Percentiles rank a stretch among this genome's conserved stretches.
These are phyloP conservation scores for thale cress (Arabidopsis thaliana) DNA, from an alignment of 345 rosid species.

Conservation along the genomic window DNA sequence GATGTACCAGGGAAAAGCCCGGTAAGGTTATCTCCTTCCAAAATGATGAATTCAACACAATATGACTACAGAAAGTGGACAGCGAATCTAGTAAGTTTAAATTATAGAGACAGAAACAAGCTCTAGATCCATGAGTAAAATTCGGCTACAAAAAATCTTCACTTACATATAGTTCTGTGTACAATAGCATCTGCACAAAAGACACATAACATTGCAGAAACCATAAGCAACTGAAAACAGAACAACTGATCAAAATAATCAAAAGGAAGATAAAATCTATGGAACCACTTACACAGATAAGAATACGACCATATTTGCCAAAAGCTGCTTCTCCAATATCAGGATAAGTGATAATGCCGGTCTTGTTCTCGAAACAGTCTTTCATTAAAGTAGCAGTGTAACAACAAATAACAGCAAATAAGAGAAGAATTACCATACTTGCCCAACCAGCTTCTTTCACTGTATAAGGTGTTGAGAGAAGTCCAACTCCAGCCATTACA, in stretches of 20 bases:
- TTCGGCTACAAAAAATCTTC: neutral
- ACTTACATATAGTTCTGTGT: constrained; percentile 85
- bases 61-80: constrained; percentile 62
- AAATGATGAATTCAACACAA: constrained; percentile 86
- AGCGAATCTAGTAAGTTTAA: constrained; percentile 22
- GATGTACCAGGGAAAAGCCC: constrained; percentile 83
- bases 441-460: constrained; percentile 86
- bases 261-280: neutral
- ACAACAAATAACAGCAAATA: constrained; percentile 70
- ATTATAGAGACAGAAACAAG: constrained; percentile 22
- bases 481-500: constrained; percentile 93
- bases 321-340: constrained; percentile 97
- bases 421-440: constrained; percentile 59
- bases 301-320: constrained; percentile 84
- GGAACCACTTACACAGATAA: constrained; percentile 62
- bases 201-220: constrained; percentile 41
- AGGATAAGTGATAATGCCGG: constrained; percentile 76
- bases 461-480: constrained; percentile 84
- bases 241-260: constrained; percentile 17
- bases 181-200: constrained; percentile 70
- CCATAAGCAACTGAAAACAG: constrained; percentile 22
- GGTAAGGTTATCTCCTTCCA: constrained; percentile 94
- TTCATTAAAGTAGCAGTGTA: constrained; percentile 88
- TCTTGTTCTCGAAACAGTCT: constrained; percentile 78
- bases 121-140: neutral